Base-by-base conservation (phyloP, 202 grass and related monocot species). In the Zizania palustris region DNA sequence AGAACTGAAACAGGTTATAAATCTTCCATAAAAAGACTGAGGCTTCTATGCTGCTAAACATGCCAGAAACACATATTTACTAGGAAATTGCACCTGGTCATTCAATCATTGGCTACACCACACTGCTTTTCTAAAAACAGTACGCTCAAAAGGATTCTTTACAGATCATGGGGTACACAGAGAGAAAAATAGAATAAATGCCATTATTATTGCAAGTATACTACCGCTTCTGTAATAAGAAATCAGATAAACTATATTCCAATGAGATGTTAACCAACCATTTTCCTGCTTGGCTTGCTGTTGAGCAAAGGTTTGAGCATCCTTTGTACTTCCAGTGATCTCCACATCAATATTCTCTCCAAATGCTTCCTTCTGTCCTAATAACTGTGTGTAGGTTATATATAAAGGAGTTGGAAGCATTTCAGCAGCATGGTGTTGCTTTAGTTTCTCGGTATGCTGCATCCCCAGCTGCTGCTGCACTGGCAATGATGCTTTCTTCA, bases 401-500 rank as follows among this genome's bases (percentile, higher is more conserved):
- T 95, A 98, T 62, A 98, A 87, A 59, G 95, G 87, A 35, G 85
- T 49, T 3, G 96, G 96, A 82, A 98, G 88, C 72, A 92, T 78
- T 67, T 95, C 96, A 54, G 96, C 91, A 63, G 91, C 81, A 77
- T 90, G 80, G 66, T 92, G 88, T 67, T 98, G 96, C 83, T 98
- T 98, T 51, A 90, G 66, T 81, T 93, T 92, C 85, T 98, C 95
- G 53, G 87, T 94, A 79, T 98, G 96, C 70, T 85, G 81, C 82
- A 95, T 95, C 14, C 91, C 91, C 69, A 95, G 48, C 75, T 98
- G 91, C 68, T 98, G 91, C 46, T 98, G 96, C 65, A 98, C 89
- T 50, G 96, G 96, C 38, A 98, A 85, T 49, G 96, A 92, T 85
- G 96, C 96, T 92, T 98, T 98, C 89, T 98, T 98, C 77, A 98